Base-by-base conservation (phyloP, 805 yeast species). In the Saccharomycopsis lassenensis region DNA sequence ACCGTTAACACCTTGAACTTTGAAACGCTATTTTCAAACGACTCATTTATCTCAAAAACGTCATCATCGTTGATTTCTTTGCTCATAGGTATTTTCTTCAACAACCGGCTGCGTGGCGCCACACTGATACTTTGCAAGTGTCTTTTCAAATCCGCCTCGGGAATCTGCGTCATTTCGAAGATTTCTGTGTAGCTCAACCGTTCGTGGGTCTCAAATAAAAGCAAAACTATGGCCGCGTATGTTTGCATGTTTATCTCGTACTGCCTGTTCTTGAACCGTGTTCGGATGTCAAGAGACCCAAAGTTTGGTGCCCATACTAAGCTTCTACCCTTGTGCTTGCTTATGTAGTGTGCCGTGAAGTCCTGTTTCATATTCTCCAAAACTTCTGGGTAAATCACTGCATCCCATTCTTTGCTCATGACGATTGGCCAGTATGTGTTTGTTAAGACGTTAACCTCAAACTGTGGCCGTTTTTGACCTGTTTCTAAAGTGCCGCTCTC, bases 161-260 rank as follows among this genome's bases (percentile, higher is more conserved):
- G 91, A 2, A 91, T 79, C 6, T 67, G 63, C 0, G 96, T 86
- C 23, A 67, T 55, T 23, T 70, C 71, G 25, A 56, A 58, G 18
- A 91, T 80, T 47, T 82, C 80, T 10, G 59, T 67, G 43, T 69
- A 71, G 0, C 83, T 69, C 29, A 80, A 65, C 22, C 50, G 46
- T 2, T 57, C 69, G 29, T 67, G 62, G 22, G 77, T 79, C 36
- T 69, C 71, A 54, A 91, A 89, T 28, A 86, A 65, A 37, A 83
- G 54, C 52, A 89, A 68, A 18, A 91, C 74, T 1, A 82, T 58
- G n/a, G 82, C 87, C 8, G 94, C 79, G 46, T 77, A 74, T 0
- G 93, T 67, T 0, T 95, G 77, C 71, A 86, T 67, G 44, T 75
- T 81, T 29, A 87, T 68, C 40, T 82, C 87, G 50, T 89, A 87